Percentiles rank a stretch among this genome's conserved stretches.
phyloP scores from a whole-genome alignment of 768 basidiomycete genomes.

The Boletus speciosus region DNA sequence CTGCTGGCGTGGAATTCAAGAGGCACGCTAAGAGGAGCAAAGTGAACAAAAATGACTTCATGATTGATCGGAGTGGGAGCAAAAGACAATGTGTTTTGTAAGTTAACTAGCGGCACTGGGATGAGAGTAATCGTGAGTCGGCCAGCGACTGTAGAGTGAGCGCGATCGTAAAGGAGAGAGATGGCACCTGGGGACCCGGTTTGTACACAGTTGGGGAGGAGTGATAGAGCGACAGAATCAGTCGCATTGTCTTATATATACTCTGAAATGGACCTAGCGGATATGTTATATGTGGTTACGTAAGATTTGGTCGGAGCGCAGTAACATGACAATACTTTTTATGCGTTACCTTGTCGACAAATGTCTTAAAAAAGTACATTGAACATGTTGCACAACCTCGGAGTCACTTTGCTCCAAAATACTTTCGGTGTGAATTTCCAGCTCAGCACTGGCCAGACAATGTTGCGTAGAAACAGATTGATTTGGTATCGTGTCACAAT shows the following conservation, averaged over 20 bases:
- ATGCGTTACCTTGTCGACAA: constrained; percentile 23
- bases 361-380: background rate
- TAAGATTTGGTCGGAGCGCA: constrained; percentile 7
- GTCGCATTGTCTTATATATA: constrained; percentile 7
- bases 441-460: background rate
- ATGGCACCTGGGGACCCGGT: constrained; percentile 20
- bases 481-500: background rate
- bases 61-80: constrained; percentile 25
- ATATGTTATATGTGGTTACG: constrained; percentile 3
- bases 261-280: background rate
- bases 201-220: background rate
- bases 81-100: background rate
- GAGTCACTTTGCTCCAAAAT: background rate
- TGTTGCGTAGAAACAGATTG: constrained; percentile 17
- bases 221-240: background rate
- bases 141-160: constrained; percentile 15
- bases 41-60: constrained; percentile 50
- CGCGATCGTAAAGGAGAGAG: constrained; percentile 4
- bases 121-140: constrained; percentile 4
- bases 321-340: constrained; percentile 1
- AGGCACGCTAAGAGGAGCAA: constrained; percentile 55
- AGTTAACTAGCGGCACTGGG: constrained; percentile 11
- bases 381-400: constrained; percentile 4
- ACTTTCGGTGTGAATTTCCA: constrained; percentile 1
- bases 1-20: constrained; percentile 38